These are phyloP conservation scores for Boletus tomentosulus DNA, from an alignment of 768 basidiomycete genomes.

Conservation along the genomic window DNA sequence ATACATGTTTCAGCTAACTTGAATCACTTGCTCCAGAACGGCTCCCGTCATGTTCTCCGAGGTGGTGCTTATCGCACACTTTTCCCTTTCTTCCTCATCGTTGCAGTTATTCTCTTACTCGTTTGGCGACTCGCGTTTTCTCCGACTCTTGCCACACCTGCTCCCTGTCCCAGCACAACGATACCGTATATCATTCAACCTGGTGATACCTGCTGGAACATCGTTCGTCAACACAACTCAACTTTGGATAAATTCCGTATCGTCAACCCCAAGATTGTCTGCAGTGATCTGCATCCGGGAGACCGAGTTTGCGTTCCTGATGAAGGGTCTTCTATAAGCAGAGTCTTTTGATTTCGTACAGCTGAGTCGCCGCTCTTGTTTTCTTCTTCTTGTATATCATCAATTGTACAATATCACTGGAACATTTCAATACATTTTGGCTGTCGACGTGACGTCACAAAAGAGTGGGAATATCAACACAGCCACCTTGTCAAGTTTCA, in stretches of 20 bases:
- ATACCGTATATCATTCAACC: constrained; percentile 46
- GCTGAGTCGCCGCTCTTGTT: background rate
- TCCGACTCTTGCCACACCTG: constrained; percentile 24
- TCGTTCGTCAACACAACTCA: constrained; percentile 46
- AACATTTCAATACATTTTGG: background rate
- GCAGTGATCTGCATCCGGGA: constrained; percentile 58
- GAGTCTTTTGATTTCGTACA: constrained; percentile 18
- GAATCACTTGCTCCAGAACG: constrained; percentile 30
- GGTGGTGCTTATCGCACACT: constrained; percentile 54
- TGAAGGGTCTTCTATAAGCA: constrained; percentile 32
- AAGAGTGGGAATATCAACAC: constrained; percentile 13
- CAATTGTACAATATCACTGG: constrained; percentile 18
- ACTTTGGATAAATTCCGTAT: constrained; percentile 48
- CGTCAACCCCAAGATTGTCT: constrained; percentile 50
- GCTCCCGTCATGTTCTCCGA: constrained; percentile 30
- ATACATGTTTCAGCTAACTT: background rate
- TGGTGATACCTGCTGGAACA: constrained; percentile 66
- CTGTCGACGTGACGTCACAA: constrained; percentile 19
- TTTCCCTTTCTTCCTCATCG: constrained; percentile 70
- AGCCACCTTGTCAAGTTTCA: constrained; percentile 25
- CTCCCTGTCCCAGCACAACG: constrained; percentile 34
- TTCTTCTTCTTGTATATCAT: constrained; percentile 7
- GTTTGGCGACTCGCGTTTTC: constrained; percentile 56
- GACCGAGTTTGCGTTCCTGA: constrained; percentile 56
- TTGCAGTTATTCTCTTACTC: constrained; percentile 58